phyloP scores from a whole-genome alignment of 2,329 filamentous ascomycete genomes.

The Hortaea sp. region DNA sequence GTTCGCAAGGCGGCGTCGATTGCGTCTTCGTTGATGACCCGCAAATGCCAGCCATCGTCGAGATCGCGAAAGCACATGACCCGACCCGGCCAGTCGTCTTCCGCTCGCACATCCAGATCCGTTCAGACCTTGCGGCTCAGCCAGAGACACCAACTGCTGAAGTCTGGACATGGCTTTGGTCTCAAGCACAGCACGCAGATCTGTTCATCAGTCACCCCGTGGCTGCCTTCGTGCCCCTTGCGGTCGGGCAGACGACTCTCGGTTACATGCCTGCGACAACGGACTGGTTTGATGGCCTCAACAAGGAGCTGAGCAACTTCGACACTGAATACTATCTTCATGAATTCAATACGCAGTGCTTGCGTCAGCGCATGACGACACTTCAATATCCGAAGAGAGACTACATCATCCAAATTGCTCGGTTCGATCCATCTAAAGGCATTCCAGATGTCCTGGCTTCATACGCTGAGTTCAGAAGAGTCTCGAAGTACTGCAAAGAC shows the following conservation, averaged over 20 bases:
- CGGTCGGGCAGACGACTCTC: slow-evolving; percentile 55
- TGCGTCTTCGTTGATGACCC: slow-evolving; percentile 72
- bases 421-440: slow-evolving; percentile 76
- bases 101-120: slow-evolving; percentile 74
- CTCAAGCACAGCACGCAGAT: slow-evolving; percentile 59
- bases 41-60: slow-evolving; percentile 72
- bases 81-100: slow-evolving; percentile 69
- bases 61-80: slow-evolving; percentile 60
- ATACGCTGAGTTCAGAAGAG: slow-evolving; percentile 60
- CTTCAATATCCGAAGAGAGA: slow-evolving; percentile 51
- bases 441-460: slow-evolving; percentile 67
- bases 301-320: slow-evolving; percentile 62
- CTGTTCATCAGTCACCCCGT: slow-evolving; percentile 78
- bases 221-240: slow-evolving; percentile 60
- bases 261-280: slow-evolving; percentile 72
- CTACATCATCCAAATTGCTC: slow-evolving; percentile 71
- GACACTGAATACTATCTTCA: slow-evolving; percentile 65
- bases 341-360: slow-evolving; percentile 56
- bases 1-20: slow-evolving; percentile 62
- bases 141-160: slow-evolving; percentile 58
- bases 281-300: slow-evolving; percentile 75
- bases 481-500: slow-evolving; percentile 42
- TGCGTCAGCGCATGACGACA: slow-evolving; percentile 49
- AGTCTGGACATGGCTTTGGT: slow-evolving; percentile 68
- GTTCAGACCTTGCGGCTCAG: slow-evolving; percentile 54